Base-by-base conservation (phyloP, 2,329 filamentous ascomycete genomes). In the Aspergillus hortae region DNA sequence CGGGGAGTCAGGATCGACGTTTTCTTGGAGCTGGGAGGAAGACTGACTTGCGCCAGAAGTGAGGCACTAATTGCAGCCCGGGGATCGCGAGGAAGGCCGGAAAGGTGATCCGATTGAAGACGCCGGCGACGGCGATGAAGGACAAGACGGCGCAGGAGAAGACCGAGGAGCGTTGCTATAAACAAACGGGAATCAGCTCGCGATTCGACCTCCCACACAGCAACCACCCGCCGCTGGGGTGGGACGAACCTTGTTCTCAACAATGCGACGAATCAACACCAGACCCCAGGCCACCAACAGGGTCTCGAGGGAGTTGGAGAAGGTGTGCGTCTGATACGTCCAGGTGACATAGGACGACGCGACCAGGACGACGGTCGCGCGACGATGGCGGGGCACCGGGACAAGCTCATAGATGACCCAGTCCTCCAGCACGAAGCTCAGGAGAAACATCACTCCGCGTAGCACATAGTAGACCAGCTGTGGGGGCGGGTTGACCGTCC, bases 291-390 rank as follows among this genome's bases (percentile, higher is more conserved):
- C 83, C 47, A 99, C 91, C 46, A 92, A 81, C 61, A 99, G 77
- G 2, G 94, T 97, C 76, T 99, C 94, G 60, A 97, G 82, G 56
- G 92, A 95, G 74, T 99, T 99, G 57, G 92, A 97, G 71, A 99
- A 97, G 11, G 94, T 97, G 73, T 99, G 94, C 15, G 90, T 94
- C 74, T 99, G 94, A 74, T 92, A 96, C 42, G 92, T 96, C 92
- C 94, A 99, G 44, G 94, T 99, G 61, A 96, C 92, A 74, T 97
- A 99, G 23, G 91, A 96, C 25, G 92, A 97, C 43, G 92, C 91
- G 55, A 96, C 88, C 52, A 99, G 80, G 43, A 95, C 78, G 42
- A 95, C 83, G 9, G 91, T 90, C 50, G 87, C 77, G 61, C 83
- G 83, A 57, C 90, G 86, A 64, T 82, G 76, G 54, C 86, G 85